Evolutionary conservation across 2,329 filamentous ascomycete genomes (phyloP), one percentile per base, ranked within the genome.

Genomic region (Huntiella moniliformis): DNA sequence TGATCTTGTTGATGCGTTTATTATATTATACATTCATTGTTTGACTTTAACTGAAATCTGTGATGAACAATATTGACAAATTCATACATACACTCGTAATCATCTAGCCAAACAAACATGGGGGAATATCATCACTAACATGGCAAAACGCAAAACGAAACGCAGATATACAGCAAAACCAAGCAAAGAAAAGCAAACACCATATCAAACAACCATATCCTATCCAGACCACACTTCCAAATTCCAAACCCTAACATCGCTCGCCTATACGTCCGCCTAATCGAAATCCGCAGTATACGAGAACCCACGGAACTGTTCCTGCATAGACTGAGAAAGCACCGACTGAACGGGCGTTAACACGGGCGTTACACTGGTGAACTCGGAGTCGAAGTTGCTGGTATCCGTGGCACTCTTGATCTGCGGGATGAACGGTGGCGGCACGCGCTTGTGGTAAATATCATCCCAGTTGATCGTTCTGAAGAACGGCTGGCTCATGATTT

Each of bases 381-480:
- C 91, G 40, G 83, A 85, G 60, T 98, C 91, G 62, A 98, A 98
- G 66, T 98, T 98, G 70, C 87, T 95, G n/a, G 91, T 98, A 66
- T 98, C 91, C 38, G 91, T 95, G 6, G 87, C 74, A 59, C 74
- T 92, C 64, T 82, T 91, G 56, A 98, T 93, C 34, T 76, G 75
- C 13, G 91, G 91, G 61, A 87, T 63, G 67, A 95, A 96, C 1
- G 91, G 91, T 45, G 91, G 82, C 45, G 78, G 73, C 15, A 95
- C 77, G 33, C 85, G 76, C 74, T 96, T 98, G 66, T 95, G 75
- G 62, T 95, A 96, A 51, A 98, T 86, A 58, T 98, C 91, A 53
- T 98, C 91, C 91, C 91, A 98, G 64, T 91, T 93, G 61, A 96
- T 83, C 60, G 91, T 93, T 51, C 86, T 73, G 70, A 98, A 98